phyloP scores from a whole-genome alignment of 2,329 filamentous ascomycete genomes.

The Colletotrichum trifolii region DNA sequence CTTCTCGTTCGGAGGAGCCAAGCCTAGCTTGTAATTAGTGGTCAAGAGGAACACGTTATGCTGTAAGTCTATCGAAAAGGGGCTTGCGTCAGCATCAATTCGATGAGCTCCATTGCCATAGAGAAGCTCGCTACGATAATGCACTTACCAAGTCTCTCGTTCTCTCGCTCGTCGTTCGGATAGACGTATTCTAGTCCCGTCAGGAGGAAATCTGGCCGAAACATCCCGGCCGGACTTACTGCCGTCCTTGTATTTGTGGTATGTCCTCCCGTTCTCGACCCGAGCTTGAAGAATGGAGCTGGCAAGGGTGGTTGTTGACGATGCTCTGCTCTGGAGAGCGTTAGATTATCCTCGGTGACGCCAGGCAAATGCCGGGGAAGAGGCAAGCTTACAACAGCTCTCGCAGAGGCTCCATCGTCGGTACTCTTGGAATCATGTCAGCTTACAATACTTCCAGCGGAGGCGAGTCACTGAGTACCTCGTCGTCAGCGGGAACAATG shows the following conservation, averaged over 20 bases:
- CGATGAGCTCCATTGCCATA: too few relatives aligned
- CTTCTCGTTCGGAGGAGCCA: conserved; percentile 40
- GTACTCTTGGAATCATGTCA: neutral
- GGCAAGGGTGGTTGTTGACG: conserved; percentile 4
- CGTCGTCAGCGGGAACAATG: conserved; percentile 3
- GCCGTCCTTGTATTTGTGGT: conserved; percentile 43
- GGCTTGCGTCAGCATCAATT: neutral
- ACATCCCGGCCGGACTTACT: neutral
- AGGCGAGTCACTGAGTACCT: neutral
- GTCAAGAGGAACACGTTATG: conserved; percentile 49
- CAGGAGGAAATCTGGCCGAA: neutral
- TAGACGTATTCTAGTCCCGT: conserved; percentile 27
- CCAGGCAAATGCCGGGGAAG: too few relatives aligned
- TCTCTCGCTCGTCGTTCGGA: conserved; percentile 35
- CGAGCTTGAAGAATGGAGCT: conserved; percentile 45
- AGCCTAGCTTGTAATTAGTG: conserved; percentile 43
- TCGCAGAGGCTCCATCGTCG: neutral
- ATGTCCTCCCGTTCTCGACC: conserved; percentile 51
- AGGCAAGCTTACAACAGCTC: neutral
- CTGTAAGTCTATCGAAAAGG: conserved; percentile 44
- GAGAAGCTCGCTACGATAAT: too few relatives aligned
- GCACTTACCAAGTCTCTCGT: conserved; percentile 18
- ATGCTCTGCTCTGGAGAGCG: neutral
- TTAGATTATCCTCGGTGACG: neutral
- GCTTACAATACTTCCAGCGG: neutral